A percentile compares a stretch with the other conserved stretches of the same genome.
Conservation (phyloP, 352 stramenopile genomes). For the Pythium coloratum region DNA sequence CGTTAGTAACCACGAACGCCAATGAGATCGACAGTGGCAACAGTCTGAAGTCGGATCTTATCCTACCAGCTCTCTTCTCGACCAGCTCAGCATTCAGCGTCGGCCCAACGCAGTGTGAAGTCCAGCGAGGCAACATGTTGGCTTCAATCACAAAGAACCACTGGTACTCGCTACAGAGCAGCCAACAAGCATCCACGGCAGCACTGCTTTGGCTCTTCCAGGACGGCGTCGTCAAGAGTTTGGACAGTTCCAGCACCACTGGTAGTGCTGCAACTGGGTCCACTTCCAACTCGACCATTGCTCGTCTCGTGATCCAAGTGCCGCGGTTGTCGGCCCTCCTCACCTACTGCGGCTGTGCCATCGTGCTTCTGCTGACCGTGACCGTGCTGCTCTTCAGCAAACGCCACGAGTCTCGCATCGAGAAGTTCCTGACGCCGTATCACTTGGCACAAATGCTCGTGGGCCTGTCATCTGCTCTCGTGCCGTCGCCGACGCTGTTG, state of each 20-base stretch:
- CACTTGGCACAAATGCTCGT: constrained; percentile 30
- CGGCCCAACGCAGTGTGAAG: constrained; percentile 15
- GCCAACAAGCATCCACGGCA: constrained; percentile 3
- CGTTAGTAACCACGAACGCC: not conserved
- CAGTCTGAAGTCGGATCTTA: constrained; percentile 22
- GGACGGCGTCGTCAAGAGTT: constrained; percentile 18
- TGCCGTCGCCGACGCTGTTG: constrained; percentile 19
- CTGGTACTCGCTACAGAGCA: constrained; percentile 18
- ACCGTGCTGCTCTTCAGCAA: constrained; percentile 29
- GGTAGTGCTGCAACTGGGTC: not conserved
- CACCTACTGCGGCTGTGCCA: constrained; percentile 21
- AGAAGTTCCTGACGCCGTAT: constrained; percentile 26
- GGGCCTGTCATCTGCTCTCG: constrained; percentile 12
- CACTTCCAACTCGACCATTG: not conserved
- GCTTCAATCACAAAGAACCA: constrained; percentile 21
- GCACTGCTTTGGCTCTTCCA: constrained; percentile 30
- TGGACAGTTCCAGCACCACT: not conserved
- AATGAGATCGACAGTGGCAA: constrained; percentile 22
- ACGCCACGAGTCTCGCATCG: constrained; percentile 26
- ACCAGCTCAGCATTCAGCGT: not conserved
- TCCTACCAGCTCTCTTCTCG: constrained; percentile 14
- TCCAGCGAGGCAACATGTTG: constrained; percentile 24
- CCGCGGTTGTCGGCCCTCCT: constrained; percentile 19
- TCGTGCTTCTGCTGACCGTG: constrained; percentile 26
- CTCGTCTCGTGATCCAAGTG: constrained; percentile 17